These are phyloP conservation scores for Aspergillus kassunensis DNA, from an alignment of 495 filamentous ascomycete genomes.

Conservation along the genomic window DNA sequence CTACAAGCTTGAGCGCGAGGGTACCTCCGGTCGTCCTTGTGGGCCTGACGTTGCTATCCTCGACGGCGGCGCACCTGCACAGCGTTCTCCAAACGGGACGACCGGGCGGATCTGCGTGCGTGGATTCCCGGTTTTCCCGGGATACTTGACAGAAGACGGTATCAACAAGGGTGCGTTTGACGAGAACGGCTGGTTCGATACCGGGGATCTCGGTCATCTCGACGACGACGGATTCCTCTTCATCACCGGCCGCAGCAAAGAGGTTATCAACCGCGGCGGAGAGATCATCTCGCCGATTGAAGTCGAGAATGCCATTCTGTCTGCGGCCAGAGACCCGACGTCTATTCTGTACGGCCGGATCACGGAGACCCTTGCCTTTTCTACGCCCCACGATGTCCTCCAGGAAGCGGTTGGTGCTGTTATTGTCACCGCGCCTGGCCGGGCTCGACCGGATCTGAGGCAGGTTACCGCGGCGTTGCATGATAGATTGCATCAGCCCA, in stretches of 20 bases:
- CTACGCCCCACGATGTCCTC: background rate
- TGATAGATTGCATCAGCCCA: conserved; percentile 1
- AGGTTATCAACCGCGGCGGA: conserved; percentile 1
- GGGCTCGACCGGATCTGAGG: background rate
- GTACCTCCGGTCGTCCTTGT: background rate
- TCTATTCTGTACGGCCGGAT: background rate
- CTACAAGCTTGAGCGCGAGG: background rate
- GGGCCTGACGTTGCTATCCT: conserved; percentile 6
- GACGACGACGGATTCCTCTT: background rate
- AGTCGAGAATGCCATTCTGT: background rate
- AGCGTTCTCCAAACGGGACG: background rate
- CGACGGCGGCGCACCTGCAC: background rate
- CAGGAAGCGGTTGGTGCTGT: conserved; percentile 1
- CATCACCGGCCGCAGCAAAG: conserved; percentile 3
- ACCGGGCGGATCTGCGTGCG: conserved; percentile 1
- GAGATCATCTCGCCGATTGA: conserved; percentile 4
- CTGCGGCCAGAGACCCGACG: background rate
- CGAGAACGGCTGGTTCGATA: conserved; percentile 1
- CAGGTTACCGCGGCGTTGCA: background rate
- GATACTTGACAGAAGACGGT: background rate
- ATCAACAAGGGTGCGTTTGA: background rate
- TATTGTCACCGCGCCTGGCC: background rate
- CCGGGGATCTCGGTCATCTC: background rate
- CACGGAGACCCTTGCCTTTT: background rate
- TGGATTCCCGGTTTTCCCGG: conserved; percentile 3